phyloP scores from a whole-genome alignment of 139 green algal species.

The Volvox reticuliferus region DNA sequence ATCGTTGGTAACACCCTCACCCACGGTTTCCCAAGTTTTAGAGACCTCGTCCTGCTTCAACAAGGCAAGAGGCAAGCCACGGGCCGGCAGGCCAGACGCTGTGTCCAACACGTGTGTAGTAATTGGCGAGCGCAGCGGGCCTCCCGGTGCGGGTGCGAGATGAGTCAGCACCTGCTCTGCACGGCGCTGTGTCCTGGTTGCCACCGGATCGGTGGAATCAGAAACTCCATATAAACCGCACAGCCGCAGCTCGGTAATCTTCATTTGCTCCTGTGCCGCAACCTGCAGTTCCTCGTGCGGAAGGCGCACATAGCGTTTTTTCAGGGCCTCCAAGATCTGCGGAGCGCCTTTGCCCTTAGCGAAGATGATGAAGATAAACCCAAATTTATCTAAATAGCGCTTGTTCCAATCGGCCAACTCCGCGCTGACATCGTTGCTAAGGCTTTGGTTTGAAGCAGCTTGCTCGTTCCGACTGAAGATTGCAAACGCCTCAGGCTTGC shows the following conservation, averaged over 20 bases:
- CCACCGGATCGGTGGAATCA: background rate
- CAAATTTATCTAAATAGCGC: slow-evolving; percentile 89
- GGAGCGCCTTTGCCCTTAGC: slow-evolving; percentile 77
- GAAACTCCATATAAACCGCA: slow-evolving; percentile 60
- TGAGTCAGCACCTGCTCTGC: slow-evolving; percentile 58
- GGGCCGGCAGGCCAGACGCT: slow-evolving; percentile 81
- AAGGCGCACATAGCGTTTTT: slow-evolving; percentile 50
- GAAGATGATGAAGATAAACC: slow-evolving; percentile 96
- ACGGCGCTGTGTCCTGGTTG: slow-evolving; percentile 34
- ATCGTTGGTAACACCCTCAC: slow-evolving; percentile 75
- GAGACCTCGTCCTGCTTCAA: slow-evolving; percentile 58
- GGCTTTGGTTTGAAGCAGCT: slow-evolving; percentile 29
- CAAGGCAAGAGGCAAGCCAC: slow-evolving; percentile 80
- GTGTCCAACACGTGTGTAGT: slow-evolving; percentile 97
- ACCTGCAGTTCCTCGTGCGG: slow-evolving; percentile 76
- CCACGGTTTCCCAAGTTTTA: slow-evolving; percentile 68
- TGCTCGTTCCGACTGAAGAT: slow-evolving; percentile 47
- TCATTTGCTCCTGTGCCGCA: slow-evolving; percentile 93
- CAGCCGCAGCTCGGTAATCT: slow-evolving; percentile 96
- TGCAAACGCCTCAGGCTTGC: slow-evolving; percentile 72
- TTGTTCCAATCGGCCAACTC: slow-evolving; percentile 74
- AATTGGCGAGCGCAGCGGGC: slow-evolving; percentile 83
- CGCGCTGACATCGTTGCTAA: slow-evolving; percentile 30
- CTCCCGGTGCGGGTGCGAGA: slow-evolving; percentile 9
- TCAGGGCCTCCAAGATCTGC: slow-evolving; percentile 78